Conservation (phyloP, 164 flowering plant genomes). For the Tetracentron sinense region DNA sequence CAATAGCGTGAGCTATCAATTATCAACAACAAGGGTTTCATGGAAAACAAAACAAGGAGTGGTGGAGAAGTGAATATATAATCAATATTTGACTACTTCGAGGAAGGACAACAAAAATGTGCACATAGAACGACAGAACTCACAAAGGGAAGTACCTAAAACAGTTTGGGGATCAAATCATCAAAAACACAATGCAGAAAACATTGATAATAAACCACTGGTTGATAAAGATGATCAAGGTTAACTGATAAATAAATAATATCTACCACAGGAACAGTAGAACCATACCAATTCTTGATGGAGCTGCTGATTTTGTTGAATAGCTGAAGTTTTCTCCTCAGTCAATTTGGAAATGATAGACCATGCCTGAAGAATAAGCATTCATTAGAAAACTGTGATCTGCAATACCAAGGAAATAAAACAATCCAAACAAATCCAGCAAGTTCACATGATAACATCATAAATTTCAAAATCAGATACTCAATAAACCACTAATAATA, state of each 20-base stretch:
- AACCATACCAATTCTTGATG: constrained; percentile 64
- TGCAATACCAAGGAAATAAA: not conserved
- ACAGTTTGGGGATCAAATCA: not conserved
- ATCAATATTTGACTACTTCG: too few species aligned
- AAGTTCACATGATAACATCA: not conserved
- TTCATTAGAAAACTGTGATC: not conserved
- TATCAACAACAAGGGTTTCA: too few species aligned
- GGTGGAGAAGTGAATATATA: too few species aligned
- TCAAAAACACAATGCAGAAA: not conserved
- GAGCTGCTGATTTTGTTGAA: constrained; percentile 61
- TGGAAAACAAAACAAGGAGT: too few species aligned
- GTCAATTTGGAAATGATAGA: constrained; percentile 58
- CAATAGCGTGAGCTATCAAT: too few species aligned
- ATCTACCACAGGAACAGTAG: not conserved
- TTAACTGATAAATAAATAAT: not conserved
- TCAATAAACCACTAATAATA: too few species aligned
- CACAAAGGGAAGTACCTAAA: too few species aligned
- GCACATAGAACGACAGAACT: too few species aligned
- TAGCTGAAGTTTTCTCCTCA: constrained; percentile 61
- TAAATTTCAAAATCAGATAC: not conserved
- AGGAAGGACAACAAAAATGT: too few species aligned
- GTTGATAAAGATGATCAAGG: not conserved
- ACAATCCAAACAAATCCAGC: not conserved
- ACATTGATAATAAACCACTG: not conserved
- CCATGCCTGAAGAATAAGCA: constrained; percentile 37